Evolutionary conservation across 2,329 filamentous ascomycete genomes (phyloP).

Genomic region (Penicillium hesseltinei): DNA sequence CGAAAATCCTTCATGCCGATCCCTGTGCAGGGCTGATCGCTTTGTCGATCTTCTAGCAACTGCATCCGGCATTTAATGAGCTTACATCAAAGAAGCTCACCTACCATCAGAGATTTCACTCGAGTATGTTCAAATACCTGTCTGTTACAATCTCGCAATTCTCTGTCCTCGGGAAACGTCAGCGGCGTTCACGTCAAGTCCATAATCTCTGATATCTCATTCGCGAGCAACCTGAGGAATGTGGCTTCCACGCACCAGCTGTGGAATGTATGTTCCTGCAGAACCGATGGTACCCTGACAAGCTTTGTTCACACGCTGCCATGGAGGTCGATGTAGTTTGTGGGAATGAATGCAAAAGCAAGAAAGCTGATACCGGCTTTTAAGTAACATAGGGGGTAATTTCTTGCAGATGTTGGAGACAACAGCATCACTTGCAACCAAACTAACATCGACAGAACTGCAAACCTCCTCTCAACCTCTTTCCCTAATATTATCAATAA

Average conservation of each 20-base stretch:
- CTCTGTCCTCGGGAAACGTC: slow-evolving; percentile 6
- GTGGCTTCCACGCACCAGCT: background rate
- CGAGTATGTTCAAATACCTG: background rate
- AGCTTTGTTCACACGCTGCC: background rate
- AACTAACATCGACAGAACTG: background rate
- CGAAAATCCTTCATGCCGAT: no score
- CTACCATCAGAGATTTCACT: background rate
- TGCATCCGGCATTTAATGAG: slow-evolving; percentile 9
- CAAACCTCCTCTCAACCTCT: background rate
- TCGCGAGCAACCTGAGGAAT: background rate
- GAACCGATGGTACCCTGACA: background rate
- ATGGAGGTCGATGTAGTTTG: background rate
- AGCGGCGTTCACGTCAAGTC: background rate
- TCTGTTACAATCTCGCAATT: background rate
- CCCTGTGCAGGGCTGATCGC: background rate
- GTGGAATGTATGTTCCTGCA: background rate
- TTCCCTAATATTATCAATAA: background rate
- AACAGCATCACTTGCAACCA: no score
- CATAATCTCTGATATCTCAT: background rate
- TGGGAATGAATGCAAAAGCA: background rate
- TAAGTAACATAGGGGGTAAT: background rate
- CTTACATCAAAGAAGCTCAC: background rate
- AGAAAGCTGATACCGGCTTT: no score
- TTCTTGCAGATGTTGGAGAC: background rate
- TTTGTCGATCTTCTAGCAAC: background rate